phyloP scores from a whole-genome alignment of 169 alveolate genomes.

The Plasmodium blacklocki region DNA sequence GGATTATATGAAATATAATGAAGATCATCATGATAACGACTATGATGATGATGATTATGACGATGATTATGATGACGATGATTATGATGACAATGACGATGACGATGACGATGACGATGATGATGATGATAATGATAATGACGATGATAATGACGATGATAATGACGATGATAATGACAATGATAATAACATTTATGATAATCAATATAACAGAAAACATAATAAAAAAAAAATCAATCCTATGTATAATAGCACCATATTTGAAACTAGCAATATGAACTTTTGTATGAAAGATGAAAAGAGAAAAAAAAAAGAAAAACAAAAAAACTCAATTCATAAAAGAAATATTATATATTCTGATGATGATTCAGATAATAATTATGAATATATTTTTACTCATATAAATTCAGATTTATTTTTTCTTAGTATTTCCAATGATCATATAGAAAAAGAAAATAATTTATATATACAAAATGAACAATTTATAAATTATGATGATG shows the following conservation, averaged over 20 bases:
- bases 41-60: background rate
- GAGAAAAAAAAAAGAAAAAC: slow-evolving; percentile 24
- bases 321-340: slow-evolving; percentile 4
- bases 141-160: too few relatives aligned
- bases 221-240: slow-evolving; percentile 36
- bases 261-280: slow-evolving; percentile 64
- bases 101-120: too few relatives aligned
- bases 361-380: slow-evolving; percentile 70
- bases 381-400: slow-evolving; percentile 68
- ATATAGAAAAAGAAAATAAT: slow-evolving; percentile 66
- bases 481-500: slow-evolving; percentile 33
- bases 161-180: too few relatives aligned
- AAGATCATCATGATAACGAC: background rate
- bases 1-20: slow-evolving; percentile 7
- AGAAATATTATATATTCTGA: slow-evolving; percentile 57
- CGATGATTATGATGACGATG: slow-evolving; percentile 12
- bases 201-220: background rate
- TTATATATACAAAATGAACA: slow-evolving; percentile 65
- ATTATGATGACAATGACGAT: background rate
- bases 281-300: slow-evolving; percentile 18
- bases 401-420: slow-evolving; percentile 57
- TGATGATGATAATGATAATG: too few relatives aligned
- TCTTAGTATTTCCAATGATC: slow-evolving; percentile 69
- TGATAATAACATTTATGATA: background rate
- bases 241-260: slow-evolving; percentile 66